Conservation (phyloP, 106 monocot genomes). For the Iris macrosiphon region DNA sequence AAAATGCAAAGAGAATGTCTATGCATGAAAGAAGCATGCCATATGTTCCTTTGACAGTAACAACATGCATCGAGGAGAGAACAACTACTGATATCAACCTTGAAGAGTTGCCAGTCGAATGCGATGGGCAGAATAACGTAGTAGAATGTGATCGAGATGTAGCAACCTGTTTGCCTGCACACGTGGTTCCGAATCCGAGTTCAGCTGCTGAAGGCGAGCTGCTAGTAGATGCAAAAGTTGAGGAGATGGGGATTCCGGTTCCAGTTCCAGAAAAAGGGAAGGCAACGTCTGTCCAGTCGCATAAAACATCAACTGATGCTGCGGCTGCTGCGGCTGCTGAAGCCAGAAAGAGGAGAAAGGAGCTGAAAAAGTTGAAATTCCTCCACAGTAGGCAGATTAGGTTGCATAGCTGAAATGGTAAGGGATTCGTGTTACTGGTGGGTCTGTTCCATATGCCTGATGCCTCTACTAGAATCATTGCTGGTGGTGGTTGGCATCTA, state of each 20-base stretch:
- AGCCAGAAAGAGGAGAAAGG: conserved; percentile 45
- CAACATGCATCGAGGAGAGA: background rate
- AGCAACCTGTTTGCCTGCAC: too few species aligned
- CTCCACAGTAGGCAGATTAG: conserved; percentile 14
- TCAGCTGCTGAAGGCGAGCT: background rate
- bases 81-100: background rate
- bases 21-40: background rate
- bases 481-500: too few species aligned
- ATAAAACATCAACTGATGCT: background rate
- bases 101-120: background rate
- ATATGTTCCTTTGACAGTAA: background rate
- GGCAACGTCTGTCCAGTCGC: background rate
- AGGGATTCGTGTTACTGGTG: too few species aligned
- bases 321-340: conserved; percentile 33
- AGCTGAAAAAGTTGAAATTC: conserved; percentile 38
- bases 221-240: too few species aligned
- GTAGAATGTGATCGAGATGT: too few species aligned
- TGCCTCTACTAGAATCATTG: too few species aligned
- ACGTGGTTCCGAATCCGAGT: too few species aligned
- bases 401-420: too few species aligned
- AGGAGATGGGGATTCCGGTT: background rate
- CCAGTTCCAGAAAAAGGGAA: background rate
- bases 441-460: too few species aligned
- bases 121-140: background rate
- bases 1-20: conserved; percentile 2